Evolutionary conservation across 768 basidiomycete species (phyloP), one percentile per base, ranked within the genome.

Genomic region (Baorangia bicolor): DNA sequence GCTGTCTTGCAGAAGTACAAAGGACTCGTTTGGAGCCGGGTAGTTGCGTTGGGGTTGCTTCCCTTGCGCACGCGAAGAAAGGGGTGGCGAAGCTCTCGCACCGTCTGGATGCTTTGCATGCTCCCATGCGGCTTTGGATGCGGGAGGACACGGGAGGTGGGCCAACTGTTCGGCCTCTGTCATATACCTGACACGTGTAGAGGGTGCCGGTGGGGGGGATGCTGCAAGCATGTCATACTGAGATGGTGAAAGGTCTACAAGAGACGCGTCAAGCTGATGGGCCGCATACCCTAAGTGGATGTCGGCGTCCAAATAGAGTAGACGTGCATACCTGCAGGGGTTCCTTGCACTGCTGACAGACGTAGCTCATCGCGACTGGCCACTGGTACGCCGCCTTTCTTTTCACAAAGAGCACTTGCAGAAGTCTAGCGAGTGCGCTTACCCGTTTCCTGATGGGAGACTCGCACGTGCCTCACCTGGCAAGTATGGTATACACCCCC

Each of bases 311-410:
- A 47, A 33, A 25, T 39, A 39, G 31, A 63, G 31, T 51, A 25
- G 9, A 40, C 4, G 34, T 20, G n/a, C 63, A 54, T 52, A 89
- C 89, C 82, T 93, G 87, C 33, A 97, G 75, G 7, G 91, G 92
- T 66, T 95, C 90, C 73, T 92, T 93, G 78, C 92, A 94, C 73
- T 94, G 92, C 67, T 93, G 91, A 65, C 92, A 94, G 46, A 88
- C 79, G 63, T 78, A 79, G 53, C 61, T 74, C 79, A 81, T 80
- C 49, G 60, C 21, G 23, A 30, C 21, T 30, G n/a, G 20, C 11
- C 6, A 12, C n/a, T 10, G 5, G 28, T 20, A 23, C 31, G 23
- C 42, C 25, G 10, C 34, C 12, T 10, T 21, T 43, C 11, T 13
- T 41, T 41, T 25, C 2, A n/a, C 18, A 3, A 13, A 35, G 20